Base-by-base conservation (phyloP, 2,329 filamentous ascomycete genomes). In the Aspergillus aculeatus region DNA sequence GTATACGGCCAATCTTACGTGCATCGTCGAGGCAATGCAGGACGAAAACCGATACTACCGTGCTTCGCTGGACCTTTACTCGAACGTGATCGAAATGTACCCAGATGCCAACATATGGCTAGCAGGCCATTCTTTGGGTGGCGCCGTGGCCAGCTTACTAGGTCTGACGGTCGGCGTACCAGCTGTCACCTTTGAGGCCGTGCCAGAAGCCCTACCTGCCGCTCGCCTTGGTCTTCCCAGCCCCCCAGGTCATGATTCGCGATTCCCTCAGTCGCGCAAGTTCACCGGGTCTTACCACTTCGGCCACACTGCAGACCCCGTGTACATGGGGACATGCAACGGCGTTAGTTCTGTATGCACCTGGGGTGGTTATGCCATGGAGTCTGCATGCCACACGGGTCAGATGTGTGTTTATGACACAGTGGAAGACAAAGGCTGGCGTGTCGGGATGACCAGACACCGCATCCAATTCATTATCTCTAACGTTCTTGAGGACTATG, bases 261-360 rank as follows among this genome's bases (percentile, higher is more conserved):
- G 84, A 47, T 82, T 85, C 32, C 89, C 91, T 31, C 91, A 96
- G 69, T 83, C 84, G 41, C 83, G 91, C 47, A 78, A 85, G 60
- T 84, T 86, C 69, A 96, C 92, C 0, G 93, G 91, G 12, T 83
- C 90, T 0, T 96, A 87, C 71, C 95, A 99, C 75, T 94, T 97
- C 73, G 95, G 95, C 4, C 93, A 98, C 70, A 98, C 92, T 0
- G 95, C 95, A 0, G 95, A 99, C 75, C 95, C 95, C 0, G 88
- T 99, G 35, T 99, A 89, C 70, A 93, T 97, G 79, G 95, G 95
- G 32, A 91, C 89, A 0, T 98, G 95, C 77, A 97, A 96, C 69
- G 91, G 90, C 32, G 91, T 91, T 2, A 92, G 91, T 2, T 93
- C 94, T 2, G 87, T 89, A 11, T 98, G 95, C 75, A 95, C 93